Conservation (phyloP, 2,329 filamentous ascomycete species). For the Claviceps sp. region DNA sequence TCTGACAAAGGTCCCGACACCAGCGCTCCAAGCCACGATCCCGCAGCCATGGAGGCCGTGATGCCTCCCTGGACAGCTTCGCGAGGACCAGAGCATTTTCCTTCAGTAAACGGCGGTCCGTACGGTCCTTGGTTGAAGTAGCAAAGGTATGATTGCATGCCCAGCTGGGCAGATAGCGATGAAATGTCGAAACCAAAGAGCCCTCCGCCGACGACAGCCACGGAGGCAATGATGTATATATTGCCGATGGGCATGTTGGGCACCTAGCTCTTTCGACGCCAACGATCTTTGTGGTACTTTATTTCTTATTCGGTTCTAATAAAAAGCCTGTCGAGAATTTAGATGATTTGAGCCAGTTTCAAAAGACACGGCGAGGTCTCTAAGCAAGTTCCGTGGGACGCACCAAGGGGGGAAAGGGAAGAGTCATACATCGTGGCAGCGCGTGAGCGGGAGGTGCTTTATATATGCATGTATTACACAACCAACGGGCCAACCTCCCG, state of each 20-base stretch:
- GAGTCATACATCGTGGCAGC: neutral
- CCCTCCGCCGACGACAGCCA: conserved; percentile 25
- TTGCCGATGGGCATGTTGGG: conserved; percentile 19
- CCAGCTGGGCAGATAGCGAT: conserved; percentile 36
- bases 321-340: neutral
- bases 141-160: conserved; percentile 23
- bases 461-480: neutral
- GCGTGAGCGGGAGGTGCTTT: neutral
- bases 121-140: conserved; percentile 25
- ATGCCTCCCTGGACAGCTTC: conserved; percentile 36
- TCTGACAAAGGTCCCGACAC: conserved; percentile 36
- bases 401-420: neutral
- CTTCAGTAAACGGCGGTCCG: conserved; percentile 17
- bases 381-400: neutral
- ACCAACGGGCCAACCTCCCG: neutral
- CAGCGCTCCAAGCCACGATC: conserved; percentile 36
- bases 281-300: neutral
- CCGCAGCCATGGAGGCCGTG: conserved; percentile 36
- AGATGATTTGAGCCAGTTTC: neutral
- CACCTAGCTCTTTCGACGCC: neutral
- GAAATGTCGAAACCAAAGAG: conserved; percentile 57
- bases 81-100: conserved; percentile 21
- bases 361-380: neutral
- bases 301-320: neutral
- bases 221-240: conserved; percentile 22